A percentile compares a stretch with the other conserved stretches of the same genome.
These are phyloP conservation scores for Eleusine coracana DNA, from an alignment of 176 grass and related monocot species.

Conservation along the genomic window DNA sequence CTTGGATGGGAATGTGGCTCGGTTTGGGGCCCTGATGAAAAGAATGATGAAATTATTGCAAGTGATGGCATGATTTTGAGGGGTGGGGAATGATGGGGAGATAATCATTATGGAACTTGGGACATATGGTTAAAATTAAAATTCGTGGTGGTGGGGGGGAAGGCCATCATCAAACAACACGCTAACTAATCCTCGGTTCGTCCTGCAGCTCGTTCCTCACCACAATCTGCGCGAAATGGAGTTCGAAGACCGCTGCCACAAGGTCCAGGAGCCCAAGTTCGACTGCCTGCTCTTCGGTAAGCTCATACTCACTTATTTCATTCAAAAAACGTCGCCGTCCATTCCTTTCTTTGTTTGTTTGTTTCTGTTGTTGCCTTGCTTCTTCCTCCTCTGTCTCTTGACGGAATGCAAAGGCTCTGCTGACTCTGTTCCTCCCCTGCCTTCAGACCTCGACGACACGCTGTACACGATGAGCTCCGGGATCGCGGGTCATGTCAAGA, in stretches of 20 bases:
- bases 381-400: neutral
- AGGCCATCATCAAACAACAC: neutral
- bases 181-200: constrained; percentile 19
- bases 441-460: constrained; percentile 92
- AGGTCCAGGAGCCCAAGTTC: constrained; percentile 64
- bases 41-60: neutral
- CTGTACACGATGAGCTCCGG: constrained; percentile 90
- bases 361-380: neutral
- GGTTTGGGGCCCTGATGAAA: constrained; percentile 17
- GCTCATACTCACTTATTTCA: neutral
- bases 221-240: constrained; percentile 53
- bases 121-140: neutral
- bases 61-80: constrained; percentile 9
- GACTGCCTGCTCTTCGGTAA: constrained; percentile 96
- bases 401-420: constrained; percentile 34
- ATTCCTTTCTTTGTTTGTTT: constrained; percentile 3
- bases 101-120: neutral
- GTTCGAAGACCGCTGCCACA: constrained; percentile 72
- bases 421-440: constrained; percentile 18
- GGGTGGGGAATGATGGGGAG: neutral
- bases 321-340: constrained; percentile 13
- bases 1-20: constrained; percentile 54
- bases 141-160: neutral
- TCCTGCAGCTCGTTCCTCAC: constrained; percentile 33
- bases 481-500: constrained; percentile 68